Base-by-base conservation (phyloP, 805 yeast genomes). In the Phaffomyces antillensis region DNA sequence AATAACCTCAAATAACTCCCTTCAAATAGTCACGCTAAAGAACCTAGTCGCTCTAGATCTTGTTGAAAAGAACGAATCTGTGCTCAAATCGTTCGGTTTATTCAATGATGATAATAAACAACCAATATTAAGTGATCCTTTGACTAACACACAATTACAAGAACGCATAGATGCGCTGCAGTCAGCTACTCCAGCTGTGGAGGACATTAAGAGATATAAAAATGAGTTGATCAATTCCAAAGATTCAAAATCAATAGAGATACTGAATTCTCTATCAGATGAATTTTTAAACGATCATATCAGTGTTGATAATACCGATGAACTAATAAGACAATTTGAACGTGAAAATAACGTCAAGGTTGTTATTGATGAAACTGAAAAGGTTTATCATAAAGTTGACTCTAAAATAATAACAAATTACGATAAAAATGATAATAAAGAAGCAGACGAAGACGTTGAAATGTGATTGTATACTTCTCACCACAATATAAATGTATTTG, bases 11-110 rank as follows among this genome's bases (percentile, higher is more conserved):
- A 37, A 42, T n/a, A 38, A 36, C 11, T 24, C 51, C 1, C 41
- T 59, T 5, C 61, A 56, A 24, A 56, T 52, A 0, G 50, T 59
- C 24, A 58, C 63, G 4, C 39, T 59, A 37, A 59, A 59, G 46
- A 59, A 58, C 42, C 28, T 58, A 13, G 53, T 59, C 10, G 55
- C 61, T 11, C 42, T 56, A 12, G 60, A 59, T 32, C 34, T 58
- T 4, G 53, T 58, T 10, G 56, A 59, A 32, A 43, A 49, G 40
- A 54, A 56, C 35, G 61, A 57, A 44, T 47, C 49, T 2, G 23
- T 59, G 1, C 35, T 59, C 12, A 50, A 48, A 33, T 48, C 51
- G 10, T 55, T 53, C 39, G 51, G 52, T 8, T 38, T 57, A 1
- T 43, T 56, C 7, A 58, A 56, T n/a, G 53, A 52, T 35, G 41